Base-by-base conservation (phyloP, 768 basidiomycete species). In the Gymnopilus junonius region DNA sequence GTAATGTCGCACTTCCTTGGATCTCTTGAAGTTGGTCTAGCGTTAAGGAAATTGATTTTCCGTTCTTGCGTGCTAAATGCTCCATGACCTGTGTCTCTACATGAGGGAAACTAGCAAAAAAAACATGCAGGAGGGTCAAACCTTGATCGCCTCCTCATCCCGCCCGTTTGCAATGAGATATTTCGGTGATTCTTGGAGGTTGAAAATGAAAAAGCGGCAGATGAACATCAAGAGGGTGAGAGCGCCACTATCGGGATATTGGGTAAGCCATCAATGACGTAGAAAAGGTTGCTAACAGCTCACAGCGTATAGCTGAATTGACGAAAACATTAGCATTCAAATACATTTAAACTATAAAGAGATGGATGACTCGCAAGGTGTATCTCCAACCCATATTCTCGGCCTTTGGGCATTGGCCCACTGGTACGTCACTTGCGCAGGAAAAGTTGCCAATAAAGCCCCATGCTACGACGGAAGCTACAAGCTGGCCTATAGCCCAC, bases 311-410 rank as follows among this genome's bases (percentile, higher is more conserved):
- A 55, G 20, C 54, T 55, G 23, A 2, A 27, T 8, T 37, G 10
- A 15, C 6, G 17, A 6, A 2, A 15, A n/a, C 15, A 25, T 27
- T 17, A 37, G 15, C 11, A 8, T 2, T 4, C 3, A 14, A 40
- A 5, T 8, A 6, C 6, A 15, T 20, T 12, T 20, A 20, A 15
- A n/a, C n/a, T n/a, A n/a, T n/a, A n/a, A 27, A 5, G 12, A 23
- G 12, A 2, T 34, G 10, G 12, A 20, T 17, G 11, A 8, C 54
- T 7, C 40, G 40, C 54, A 55, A 55, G 4, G 54, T 55, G 20
- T 55, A 55, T 55, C 54, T 7, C 54, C 54, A 55, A 17, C 54
- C 54, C 54, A 55, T 55, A 15, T 55, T 55, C 7, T 55, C 54
- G 23, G 34, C 37, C 25, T 55, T 55, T 6, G 54, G 37, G 12